Percentiles rank a stretch among this genome's conserved stretches.
These are phyloP conservation scores for Alternaria triticina DNA, from an alignment of 2,329 filamentous ascomycete genomes.

Conservation along the genomic window DNA sequence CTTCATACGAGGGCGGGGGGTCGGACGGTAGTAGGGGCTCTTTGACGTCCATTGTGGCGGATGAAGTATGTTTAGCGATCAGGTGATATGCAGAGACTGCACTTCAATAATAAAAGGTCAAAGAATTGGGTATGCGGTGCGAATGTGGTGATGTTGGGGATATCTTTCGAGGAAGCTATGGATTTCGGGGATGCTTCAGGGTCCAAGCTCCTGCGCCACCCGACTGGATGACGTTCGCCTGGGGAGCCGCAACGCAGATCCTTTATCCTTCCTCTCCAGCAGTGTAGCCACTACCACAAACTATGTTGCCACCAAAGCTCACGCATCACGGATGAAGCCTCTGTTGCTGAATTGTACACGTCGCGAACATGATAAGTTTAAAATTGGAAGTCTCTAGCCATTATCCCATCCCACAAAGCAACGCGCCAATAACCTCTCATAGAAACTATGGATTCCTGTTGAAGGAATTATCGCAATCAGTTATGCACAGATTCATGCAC, in stretches of 20 bases:
- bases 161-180: background rate
- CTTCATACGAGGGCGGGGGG: conserved; percentile 54
- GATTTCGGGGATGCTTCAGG: background rate
- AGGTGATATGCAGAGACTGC: background rate
- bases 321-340: too few relatives aligned
- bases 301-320: too few relatives aligned
- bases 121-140: background rate
- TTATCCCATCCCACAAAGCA: too few relatives aligned
- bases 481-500: too few relatives aligned
- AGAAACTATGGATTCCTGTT: too few relatives aligned
- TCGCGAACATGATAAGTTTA: too few relatives aligned
- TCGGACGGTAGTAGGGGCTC: conserved; percentile 41
- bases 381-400: too few relatives aligned
- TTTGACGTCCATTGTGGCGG: conserved; percentile 13
- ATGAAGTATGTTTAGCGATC: background rate
- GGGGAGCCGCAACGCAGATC: background rate
- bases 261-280: too few relatives aligned
- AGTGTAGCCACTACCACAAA: too few relatives aligned
- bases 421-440: too few relatives aligned
- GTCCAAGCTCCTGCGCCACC: conserved; percentile 2
- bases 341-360: too few relatives aligned
- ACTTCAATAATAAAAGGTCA: background rate
- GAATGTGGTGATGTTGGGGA: background rate
- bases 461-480: too few relatives aligned
- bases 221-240: background rate